Evolutionary conservation across 2,329 filamentous ascomycete genomes (phyloP).

Genomic region (Penicillium sp.): DNA sequence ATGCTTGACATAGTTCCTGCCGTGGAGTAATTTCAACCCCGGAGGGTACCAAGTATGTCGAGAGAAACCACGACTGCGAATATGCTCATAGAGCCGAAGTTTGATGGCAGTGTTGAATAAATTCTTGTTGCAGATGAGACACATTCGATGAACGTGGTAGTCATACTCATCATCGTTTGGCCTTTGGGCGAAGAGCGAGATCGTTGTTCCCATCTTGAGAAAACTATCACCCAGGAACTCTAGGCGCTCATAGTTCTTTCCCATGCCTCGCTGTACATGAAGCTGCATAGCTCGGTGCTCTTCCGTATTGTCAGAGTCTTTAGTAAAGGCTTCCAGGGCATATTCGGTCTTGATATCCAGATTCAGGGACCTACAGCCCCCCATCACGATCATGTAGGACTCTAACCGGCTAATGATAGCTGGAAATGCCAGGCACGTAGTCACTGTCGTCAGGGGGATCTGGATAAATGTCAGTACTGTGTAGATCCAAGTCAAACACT

Average conservation of each 20-base stretch:
- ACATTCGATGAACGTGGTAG: constrained; percentile 88
- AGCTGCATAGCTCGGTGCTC: constrained; percentile 67
- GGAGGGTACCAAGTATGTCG: constrained; percentile 86
- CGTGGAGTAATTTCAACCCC: constrained; percentile 68
- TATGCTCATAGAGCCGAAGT: constrained; percentile 66
- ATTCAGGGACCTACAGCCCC: constrained; percentile 66
- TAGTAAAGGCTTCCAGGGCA: constrained; percentile 86
- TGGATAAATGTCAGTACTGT: constrained; percentile 31
- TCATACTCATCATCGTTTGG: constrained; percentile 79
- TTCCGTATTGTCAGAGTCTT: constrained; percentile 81
- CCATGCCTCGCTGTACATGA: constrained; percentile 81
- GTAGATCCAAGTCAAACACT: not conserved
- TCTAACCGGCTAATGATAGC: constrained; percentile 83
- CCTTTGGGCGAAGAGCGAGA: constrained; percentile 74
- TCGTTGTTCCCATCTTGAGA: constrained; percentile 91
- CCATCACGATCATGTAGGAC: constrained; percentile 73
- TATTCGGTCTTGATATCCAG: constrained; percentile 65
- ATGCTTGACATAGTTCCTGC: constrained; percentile 61
- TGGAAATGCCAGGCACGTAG: constrained; percentile 73
- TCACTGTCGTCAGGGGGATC: constrained; percentile 68
- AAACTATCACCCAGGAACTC: constrained; percentile 94
- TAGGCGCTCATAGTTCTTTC: constrained; percentile 88
- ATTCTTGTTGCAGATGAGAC: constrained; percentile 87
- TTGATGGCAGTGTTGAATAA: constrained; percentile 74
- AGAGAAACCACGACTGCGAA: constrained; percentile 80